These are phyloP conservation scores for Mycena rosella DNA, from an alignment of 768 basidiomycete genomes.

Conservation along the genomic window DNA sequence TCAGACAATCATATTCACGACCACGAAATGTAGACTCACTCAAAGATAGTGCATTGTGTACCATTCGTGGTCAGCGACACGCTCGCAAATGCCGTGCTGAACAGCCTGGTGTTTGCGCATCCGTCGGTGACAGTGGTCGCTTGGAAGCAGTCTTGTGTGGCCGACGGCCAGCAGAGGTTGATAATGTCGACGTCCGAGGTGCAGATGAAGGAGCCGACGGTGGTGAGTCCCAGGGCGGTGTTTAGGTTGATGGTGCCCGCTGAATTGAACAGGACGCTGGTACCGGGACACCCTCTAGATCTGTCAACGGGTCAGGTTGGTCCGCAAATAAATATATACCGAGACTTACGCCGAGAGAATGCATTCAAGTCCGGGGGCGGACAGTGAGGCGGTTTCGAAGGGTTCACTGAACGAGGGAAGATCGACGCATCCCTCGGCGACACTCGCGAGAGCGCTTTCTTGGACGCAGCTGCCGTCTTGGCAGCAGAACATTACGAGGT, in stretches of 20 bases:
- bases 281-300: conserved; percentile 17
- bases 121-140: conserved; percentile 25
- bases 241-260: conserved; percentile 27
- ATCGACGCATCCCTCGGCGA: conserved; percentile 20
- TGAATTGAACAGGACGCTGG: conserved; percentile 8
- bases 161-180: conserved; percentile 21
- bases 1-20: neutral
- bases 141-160: conserved; percentile 22
- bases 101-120: conserved; percentile 13
- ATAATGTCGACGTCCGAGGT: conserved; percentile 25
- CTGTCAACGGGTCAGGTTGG: conserved; percentile 1
- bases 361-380: conserved; percentile 21
- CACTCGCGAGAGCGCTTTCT: conserved; percentile 21
- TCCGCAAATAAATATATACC: neutral
- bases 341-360: neutral
- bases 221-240: conserved; percentile 23
- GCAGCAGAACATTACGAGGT: conserved; percentile 23
- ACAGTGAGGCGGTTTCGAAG: conserved; percentile 16
- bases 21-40: conserved; percentile 15
- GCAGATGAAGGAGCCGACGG: conserved; percentile 31
- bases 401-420: conserved; percentile 23
- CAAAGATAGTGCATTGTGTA: conserved; percentile 26
- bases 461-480: conserved; percentile 21
- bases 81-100: conserved; percentile 15
- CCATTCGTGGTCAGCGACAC: conserved; percentile 17